phyloP scores from a whole-genome alignment of 2,329 filamentous ascomycete species.

The Cercospora sp. region DNA sequence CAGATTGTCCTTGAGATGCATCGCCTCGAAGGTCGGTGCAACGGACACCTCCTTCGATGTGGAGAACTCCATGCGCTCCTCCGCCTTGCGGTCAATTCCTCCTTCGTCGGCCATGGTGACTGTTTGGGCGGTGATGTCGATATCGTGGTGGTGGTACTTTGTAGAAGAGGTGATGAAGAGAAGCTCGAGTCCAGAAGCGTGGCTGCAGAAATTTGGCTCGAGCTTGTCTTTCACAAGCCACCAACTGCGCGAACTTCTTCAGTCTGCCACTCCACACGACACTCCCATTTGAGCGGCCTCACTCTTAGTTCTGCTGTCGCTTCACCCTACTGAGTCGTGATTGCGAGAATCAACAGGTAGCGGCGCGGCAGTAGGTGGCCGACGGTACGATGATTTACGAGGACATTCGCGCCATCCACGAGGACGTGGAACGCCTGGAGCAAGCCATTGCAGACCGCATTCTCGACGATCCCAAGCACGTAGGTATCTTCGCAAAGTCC shows the following conservation, averaged over 20 bases:
- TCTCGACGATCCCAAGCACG: slow-evolving; percentile 83
- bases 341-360: background rate
- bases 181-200: background rate
- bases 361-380: background rate
- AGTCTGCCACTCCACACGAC: background rate
- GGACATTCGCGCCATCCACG: slow-evolving; percentile 89
- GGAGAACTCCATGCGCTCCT: slow-evolving; percentile 96
- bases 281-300: background rate
- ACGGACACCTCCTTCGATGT: slow-evolving; percentile 98
- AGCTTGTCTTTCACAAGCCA: slow-evolving; percentile 7
- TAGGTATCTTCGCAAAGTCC: slow-evolving; percentile 48
- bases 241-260: background rate
- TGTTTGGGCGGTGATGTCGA: slow-evolving; percentile 8
- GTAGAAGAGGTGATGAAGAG: background rate
- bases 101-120: slow-evolving; percentile 73
- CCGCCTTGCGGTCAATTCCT: slow-evolving; percentile 84
- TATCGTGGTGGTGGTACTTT: slow-evolving; percentile 10
- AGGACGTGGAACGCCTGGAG: slow-evolving; percentile 94
- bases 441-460: slow-evolving; percentile 89
- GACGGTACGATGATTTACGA: slow-evolving; percentile 70
- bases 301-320: background rate
- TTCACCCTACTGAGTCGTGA: background rate
- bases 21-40: slow-evolving; percentile 80
- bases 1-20: slow-evolving; percentile 97
- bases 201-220: slow-evolving; percentile 6